These are phyloP conservation scores for Ogataea pini DNA, from an alignment of 805 yeast species.

Conservation along the genomic window DNA sequence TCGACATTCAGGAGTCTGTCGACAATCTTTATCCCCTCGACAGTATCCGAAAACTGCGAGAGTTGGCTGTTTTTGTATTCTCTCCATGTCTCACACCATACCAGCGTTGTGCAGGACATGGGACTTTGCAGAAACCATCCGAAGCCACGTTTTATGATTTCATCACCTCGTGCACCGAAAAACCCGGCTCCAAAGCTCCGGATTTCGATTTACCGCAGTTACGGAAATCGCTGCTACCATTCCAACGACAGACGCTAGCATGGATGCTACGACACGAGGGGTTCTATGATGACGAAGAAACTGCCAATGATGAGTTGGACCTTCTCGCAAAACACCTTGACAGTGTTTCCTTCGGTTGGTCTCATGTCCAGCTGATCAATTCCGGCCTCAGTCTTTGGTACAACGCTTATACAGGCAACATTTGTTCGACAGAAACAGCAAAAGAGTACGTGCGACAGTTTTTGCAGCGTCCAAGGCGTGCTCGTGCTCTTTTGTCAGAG, in stretches of 20 bases:
- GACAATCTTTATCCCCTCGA: slow-evolving; percentile 19
- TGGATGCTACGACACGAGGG: slow-evolving; percentile 61
- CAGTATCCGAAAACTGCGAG: slow-evolving; percentile 21
- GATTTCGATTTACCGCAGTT: slow-evolving; percentile 20
- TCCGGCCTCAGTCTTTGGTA: slow-evolving; percentile 39
- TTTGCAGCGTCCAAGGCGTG: slow-evolving; percentile 27
- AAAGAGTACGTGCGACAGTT: slow-evolving; percentile 25
- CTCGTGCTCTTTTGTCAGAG: slow-evolving; percentile 76
- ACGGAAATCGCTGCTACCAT: slow-evolving; percentile 34
- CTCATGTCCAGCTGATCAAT: slow-evolving; percentile 23
- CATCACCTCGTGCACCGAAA: slow-evolving; percentile 47
- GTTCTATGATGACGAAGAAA: slow-evolving; percentile 27
- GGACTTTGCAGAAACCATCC: slow-evolving; percentile 20
- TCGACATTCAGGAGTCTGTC: slow-evolving; percentile 23
- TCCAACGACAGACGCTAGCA: slow-evolving; percentile 54
- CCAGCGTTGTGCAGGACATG: slow-evolving; percentile 20
- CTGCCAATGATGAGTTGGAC: neutral
- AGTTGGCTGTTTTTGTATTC: slow-evolving; percentile 16
- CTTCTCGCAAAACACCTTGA: slow-evolving; percentile 38
- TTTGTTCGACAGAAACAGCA: slow-evolving; percentile 39
- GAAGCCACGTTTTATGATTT: slow-evolving; percentile 48
- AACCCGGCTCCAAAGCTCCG: slow-evolving; percentile 11
- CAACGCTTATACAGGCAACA: slow-evolving; percentile 51
- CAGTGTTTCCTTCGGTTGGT: slow-evolving; percentile 56
- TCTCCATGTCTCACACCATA: slow-evolving; percentile 25